Percentiles rank a stretch among this genome's conserved stretches.
Evolutionary conservation across 306 rosid genomes (phyloP).

Genomic region (Purshia tridentata): DNA sequence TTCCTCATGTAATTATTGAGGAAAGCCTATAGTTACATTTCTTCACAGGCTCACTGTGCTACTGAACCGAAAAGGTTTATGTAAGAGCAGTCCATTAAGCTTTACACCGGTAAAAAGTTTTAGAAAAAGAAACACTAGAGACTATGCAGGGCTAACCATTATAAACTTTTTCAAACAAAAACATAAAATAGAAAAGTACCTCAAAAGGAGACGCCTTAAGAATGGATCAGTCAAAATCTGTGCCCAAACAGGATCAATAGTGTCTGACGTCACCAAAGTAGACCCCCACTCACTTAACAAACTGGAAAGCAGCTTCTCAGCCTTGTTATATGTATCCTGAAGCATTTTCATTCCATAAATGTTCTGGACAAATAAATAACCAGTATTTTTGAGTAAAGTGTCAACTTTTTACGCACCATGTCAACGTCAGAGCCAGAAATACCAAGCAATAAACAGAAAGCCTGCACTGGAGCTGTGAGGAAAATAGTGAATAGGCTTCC

Average conservation of each 20-base stretch:
- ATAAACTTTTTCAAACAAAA: not conserved
- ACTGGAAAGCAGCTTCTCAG: slow-evolving; percentile 66
- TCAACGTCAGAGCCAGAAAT: slow-evolving; percentile 69
- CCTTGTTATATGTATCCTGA: slow-evolving; percentile 72
- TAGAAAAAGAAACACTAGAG: not conserved
- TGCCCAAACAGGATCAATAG: slow-evolving; percentile 83
- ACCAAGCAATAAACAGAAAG: slow-evolving; percentile 76
- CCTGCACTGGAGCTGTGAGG: slow-evolving; percentile 90
- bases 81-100: not conserved
- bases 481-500: slow-evolving; percentile 93
- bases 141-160: not conserved
- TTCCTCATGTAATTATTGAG: not conserved
- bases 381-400: slow-evolving; percentile 3
- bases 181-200: slow-evolving; percentile 39
- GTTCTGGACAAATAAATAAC: not conserved
- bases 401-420: slow-evolving; percentile 44
- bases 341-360: slow-evolving; percentile 18
- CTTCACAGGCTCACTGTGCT: not conserved
- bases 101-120: not conserved
- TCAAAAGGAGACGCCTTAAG: slow-evolving; percentile 81
- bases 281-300: slow-evolving; percentile 71
- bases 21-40: no score
- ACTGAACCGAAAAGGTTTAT: not conserved
- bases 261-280: slow-evolving; percentile 54
- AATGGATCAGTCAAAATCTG: slow-evolving; percentile 80